These are phyloP conservation scores for Xylaria sp. DNA, from an alignment of 2,329 filamentous ascomycete genomes.

Conservation along the genomic window DNA sequence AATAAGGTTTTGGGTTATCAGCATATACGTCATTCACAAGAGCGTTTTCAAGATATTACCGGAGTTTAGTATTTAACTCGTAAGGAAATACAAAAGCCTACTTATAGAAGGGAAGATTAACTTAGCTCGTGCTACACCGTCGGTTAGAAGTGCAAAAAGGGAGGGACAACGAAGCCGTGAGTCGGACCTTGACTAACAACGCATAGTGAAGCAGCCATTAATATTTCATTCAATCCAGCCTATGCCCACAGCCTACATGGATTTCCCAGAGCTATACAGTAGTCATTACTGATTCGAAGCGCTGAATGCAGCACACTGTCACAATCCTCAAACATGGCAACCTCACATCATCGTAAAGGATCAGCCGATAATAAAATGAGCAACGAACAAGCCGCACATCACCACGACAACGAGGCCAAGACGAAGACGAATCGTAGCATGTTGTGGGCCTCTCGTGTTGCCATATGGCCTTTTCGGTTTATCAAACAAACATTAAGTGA, in stretches of 20 bases:
- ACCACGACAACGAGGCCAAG: not conserved
- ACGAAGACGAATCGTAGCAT: conserved; percentile 1
- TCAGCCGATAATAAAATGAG: not conserved
- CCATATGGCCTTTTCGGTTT: not conserved
- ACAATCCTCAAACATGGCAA: conserved; percentile 4
- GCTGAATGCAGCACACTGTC: not conserved
- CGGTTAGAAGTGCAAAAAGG: not conserved
- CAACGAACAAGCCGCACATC: conserved; percentile 1
- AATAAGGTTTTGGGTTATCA: not conserved
- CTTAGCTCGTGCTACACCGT: not conserved
- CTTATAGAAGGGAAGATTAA: too few relatives aligned
- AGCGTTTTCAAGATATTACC: conserved; percentile 1
- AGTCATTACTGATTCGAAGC: not conserved
- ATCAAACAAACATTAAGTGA: conserved; percentile 2
- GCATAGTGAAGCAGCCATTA: not conserved
- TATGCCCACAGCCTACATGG: not conserved
- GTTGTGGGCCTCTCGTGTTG: not conserved
- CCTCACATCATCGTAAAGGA: not conserved
- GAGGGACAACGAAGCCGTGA: not conserved
- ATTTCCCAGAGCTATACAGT: not conserved
- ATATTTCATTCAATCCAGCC: not conserved
- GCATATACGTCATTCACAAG: not conserved
- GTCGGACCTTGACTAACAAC: not conserved
- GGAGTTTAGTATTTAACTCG: not conserved
- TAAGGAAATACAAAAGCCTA: conserved; percentile 1